These are phyloP conservation scores for Orychophragmus violaceus DNA, from an alignment of 345 rosid species.

Conservation along the genomic window DNA sequence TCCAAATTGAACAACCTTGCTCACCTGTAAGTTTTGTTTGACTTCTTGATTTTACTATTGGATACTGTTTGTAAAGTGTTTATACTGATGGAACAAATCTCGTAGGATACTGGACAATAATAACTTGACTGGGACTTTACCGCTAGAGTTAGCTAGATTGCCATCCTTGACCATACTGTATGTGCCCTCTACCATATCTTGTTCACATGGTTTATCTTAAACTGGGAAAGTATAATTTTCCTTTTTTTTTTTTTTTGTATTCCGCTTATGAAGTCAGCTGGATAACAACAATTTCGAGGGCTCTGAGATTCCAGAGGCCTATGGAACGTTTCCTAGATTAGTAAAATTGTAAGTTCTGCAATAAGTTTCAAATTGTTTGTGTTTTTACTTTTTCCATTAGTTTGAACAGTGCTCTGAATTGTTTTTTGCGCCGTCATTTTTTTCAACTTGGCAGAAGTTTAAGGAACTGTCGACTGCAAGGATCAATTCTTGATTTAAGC, in stretches of 20 bases:
- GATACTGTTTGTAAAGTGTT: not conserved
- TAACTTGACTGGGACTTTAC: slow-evolving; percentile 63
- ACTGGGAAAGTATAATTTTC: not conserved
- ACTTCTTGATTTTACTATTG: not conserved
- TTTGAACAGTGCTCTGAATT: not conserved
- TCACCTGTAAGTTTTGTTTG: slow-evolving; percentile 58
- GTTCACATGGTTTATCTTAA: not conserved
- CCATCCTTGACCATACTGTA: slow-evolving; percentile 64
- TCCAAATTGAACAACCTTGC: slow-evolving; percentile 45
- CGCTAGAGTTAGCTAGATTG: slow-evolving; percentile 47
- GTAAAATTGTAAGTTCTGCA: slow-evolving; percentile 50
- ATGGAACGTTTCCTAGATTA: slow-evolving; percentile 43
- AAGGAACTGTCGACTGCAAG: slow-evolving; percentile 68
- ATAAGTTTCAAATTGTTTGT: not conserved
- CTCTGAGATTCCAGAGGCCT: slow-evolving; percentile 54
- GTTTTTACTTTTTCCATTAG: not conserved
- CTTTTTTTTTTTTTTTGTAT: not conserved
- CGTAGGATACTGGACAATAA: slow-evolving; percentile 79
- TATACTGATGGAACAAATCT: slow-evolving; percentile 1
- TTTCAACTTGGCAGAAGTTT: slow-evolving; percentile 62
- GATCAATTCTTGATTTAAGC: slow-evolving; percentile 71
- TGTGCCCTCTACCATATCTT: not conserved
- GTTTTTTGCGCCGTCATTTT: not conserved
- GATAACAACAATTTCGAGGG: slow-evolving; percentile 75
- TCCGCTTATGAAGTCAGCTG: slow-evolving; percentile 56